These are phyloP conservation scores for Arthrobotrys sinensis DNA, from an alignment of 2,329 filamentous ascomycete species.

Conservation along the genomic window DNA sequence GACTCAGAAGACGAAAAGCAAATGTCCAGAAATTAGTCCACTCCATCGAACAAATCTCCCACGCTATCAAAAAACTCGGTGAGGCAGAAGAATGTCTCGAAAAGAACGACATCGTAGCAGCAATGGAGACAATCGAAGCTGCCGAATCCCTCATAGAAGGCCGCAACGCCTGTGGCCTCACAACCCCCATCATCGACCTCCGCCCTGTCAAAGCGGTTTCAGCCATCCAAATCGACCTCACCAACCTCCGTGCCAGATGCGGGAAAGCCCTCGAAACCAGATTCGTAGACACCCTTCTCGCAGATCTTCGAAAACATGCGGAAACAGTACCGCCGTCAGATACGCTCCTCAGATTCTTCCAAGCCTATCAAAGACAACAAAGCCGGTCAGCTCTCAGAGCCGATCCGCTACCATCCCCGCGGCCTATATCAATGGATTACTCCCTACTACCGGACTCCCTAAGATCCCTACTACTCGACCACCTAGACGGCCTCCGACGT, in stretches of 20 bases:
- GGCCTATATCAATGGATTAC: slow-evolving; percentile 76
- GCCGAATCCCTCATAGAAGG: slow-evolving; percentile 77
- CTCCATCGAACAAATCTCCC: slow-evolving; percentile 85
- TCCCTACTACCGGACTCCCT: slow-evolving; percentile 80
- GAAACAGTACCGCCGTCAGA: slow-evolving; percentile 79
- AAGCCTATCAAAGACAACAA: slow-evolving; percentile 77
- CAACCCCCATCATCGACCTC: slow-evolving; percentile 62
- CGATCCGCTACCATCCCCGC: slow-evolving; percentile 62
- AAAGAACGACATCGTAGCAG: slow-evolving; percentile 84
- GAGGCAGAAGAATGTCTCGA: slow-evolving; percentile 87
- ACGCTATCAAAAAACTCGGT: slow-evolving; percentile 81
- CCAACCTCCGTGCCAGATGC: slow-evolving; percentile 82
- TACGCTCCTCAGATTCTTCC: slow-evolving; percentile 88
- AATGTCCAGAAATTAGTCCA: slow-evolving; percentile 87
- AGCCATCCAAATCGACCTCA: slow-evolving; percentile 83
- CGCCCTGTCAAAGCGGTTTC: slow-evolving; percentile 80
- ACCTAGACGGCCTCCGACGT: slow-evolving; percentile 83
- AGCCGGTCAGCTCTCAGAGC: slow-evolving; percentile 68
- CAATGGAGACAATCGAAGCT: slow-evolving; percentile 81
- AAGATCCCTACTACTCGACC: slow-evolving; percentile 78
- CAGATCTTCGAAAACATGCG: slow-evolving; percentile 85
- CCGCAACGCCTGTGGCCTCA: slow-evolving; percentile 27
- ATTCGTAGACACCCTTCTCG: slow-evolving; percentile 83
- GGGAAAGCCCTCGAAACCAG: slow-evolving; percentile 88
- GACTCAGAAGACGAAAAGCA: slow-evolving; percentile 83